Evolutionary conservation across 306 rosid genomes (phyloP).

Genomic region (Carpinus viminea): DNA sequence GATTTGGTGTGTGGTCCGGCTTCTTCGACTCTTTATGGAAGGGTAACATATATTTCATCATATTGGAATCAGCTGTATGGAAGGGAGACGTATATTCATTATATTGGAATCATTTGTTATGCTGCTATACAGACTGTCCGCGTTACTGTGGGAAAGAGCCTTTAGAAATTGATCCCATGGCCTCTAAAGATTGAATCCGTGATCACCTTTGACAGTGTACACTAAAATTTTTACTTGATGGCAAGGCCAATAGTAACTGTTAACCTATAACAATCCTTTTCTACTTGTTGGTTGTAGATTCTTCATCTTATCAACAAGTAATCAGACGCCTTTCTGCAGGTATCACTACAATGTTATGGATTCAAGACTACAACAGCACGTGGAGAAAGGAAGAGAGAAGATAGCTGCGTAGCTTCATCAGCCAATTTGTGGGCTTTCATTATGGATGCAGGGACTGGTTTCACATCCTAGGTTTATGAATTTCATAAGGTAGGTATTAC

Average conservation of each 20-base stretch:
- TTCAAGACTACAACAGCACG: no score
- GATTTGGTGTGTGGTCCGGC: background rate
- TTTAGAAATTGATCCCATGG: background rate
- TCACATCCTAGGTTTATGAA: no score
- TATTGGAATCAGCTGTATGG: no score
- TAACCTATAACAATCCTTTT: slow-evolving; percentile 17
- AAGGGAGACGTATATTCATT: background rate
- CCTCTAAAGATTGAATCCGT: background rate
- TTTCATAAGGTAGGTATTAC: no score
- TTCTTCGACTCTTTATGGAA: background rate
- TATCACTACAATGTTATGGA: no score
- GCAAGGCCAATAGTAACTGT: background rate
- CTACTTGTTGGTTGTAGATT: slow-evolving; percentile 22
- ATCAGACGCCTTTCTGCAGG: no score
- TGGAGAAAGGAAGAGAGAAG: no score
- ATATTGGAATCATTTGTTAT: background rate
- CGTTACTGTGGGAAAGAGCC: background rate
- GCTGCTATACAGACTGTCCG: background rate
- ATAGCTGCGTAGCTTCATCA: no score
- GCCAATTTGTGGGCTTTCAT: no score
- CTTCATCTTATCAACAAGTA: no score
- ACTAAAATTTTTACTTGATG: background rate
- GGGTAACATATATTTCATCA: no score
- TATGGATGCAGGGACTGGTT: no score
- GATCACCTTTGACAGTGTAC: background rate